Evolutionary conservation across 495 filamentous ascomycete species (phyloP), one percentile per base, ranked within the genome.

Genomic region (Hypoxylon lenormandii): DNA sequence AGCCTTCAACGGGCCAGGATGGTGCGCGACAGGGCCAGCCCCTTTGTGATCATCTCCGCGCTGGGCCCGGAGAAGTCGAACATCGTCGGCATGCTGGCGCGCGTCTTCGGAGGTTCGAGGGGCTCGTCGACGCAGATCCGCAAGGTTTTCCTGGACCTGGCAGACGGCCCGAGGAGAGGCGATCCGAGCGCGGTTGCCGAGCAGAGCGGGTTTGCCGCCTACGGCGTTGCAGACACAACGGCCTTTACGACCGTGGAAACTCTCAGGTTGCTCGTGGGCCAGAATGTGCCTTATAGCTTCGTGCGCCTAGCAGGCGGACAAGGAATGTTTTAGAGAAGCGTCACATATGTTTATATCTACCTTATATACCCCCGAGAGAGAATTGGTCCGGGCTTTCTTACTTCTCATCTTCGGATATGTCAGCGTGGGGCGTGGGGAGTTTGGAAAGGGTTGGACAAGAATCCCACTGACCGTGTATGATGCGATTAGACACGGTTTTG

Each of bases 231-330:
- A 21, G 91, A 94, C 70, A 89, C 92, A 26, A 89, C 86, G 72
- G 91, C 91, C 0, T 94, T 91, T 79, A 92, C 90, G 10, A 93
- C 90, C 16, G 91, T 92, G 13, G 90, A 93, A 77, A 94, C 89
- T 33, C 77, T 94, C 8, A 81, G 91, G 46, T 70, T 94, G 65
- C 81, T 95, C 7, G 91, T 94, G 7, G 91, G 92, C 13, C 89
- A 93, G 81, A 93, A 93, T 74, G 91, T 95, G 36, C 90, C 90
- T 22, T 93, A 92, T 80, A 92, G 92, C 77, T 95, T 95, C 80
- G 91, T 93, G 36, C 77, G 91, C 38, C 81, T 94, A 79, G 90
- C 91, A 6, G 89, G 88, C 66, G 91, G 91, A 13, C 77, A 90
- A 62, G 85, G 86, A 21, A 74, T 92, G 73, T 92, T 87, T 77